Evolutionary conservation across 495 filamentous ascomycete species (phyloP).

Genomic region (Tuber indicum): DNA sequence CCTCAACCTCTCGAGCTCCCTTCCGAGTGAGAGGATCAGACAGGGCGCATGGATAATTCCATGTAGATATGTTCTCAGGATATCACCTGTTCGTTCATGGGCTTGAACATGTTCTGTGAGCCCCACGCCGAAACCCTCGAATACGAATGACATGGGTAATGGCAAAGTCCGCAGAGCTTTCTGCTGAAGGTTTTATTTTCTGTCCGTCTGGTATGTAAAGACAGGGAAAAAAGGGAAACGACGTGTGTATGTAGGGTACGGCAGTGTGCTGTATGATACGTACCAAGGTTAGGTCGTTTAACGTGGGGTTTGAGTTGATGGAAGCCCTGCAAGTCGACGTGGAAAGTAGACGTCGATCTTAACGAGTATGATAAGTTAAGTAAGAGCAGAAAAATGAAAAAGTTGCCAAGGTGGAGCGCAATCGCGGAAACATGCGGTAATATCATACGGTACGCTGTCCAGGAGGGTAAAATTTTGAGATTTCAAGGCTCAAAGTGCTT

Average conservation of each 20-base stretch:
- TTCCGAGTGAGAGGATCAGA: constrained; percentile 20
- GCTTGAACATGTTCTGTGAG: constrained; percentile 20
- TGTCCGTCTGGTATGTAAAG: not conserved
- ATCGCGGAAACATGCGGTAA: not conserved
- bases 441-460: too few relatives aligned
- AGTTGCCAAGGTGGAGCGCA: not conserved
- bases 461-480: not conserved
- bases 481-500: not conserved
- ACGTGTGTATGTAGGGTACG: not conserved
- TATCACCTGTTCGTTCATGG: constrained; percentile 14
- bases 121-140: constrained; percentile 20
- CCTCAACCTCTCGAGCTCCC: constrained; percentile 17
- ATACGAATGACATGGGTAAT: constrained; percentile 23
- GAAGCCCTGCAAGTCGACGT: not conserved
- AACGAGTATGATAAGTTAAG: not conserved
- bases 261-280: not conserved
- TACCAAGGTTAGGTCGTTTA: not conserved
- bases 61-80: constrained; percentile 23
- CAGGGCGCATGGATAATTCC: constrained; percentile 25
- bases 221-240: not conserved
- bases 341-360: not conserved
- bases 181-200: not conserved
- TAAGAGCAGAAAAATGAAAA: not conserved
- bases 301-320: not conserved
- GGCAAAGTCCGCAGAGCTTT: not conserved